Base-by-base conservation (phyloP, 352 stramenopile genomes). In the Halophytophthora batemanensis region DNA sequence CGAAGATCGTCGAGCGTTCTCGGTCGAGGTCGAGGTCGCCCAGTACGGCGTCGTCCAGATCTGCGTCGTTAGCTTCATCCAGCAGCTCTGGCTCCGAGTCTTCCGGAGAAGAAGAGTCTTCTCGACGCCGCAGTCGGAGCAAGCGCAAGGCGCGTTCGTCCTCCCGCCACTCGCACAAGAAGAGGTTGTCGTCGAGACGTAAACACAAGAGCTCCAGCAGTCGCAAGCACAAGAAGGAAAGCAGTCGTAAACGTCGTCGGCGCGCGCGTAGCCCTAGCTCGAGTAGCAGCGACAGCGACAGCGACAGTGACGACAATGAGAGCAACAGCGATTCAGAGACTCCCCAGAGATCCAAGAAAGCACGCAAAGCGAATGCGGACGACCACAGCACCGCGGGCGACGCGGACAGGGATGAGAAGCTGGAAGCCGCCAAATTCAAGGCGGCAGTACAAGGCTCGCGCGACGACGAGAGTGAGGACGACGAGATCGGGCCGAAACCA, bases 371-470 rank as follows among this genome's bases (percentile, higher is more conserved):
- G 1, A 64, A 50, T 21, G 39, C 45, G 13, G 63, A 60, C 3
- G 59, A 47, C 44, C 47, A 19, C 14, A 44, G 45, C 10, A 57
- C 19, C 25, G 45, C 23, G 31, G 44, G 37, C 13, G 38, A 59
- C 11, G 22, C 77, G 36, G 53, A 78, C 45, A 78, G 87, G 5
- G 69, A 81, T 14, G 86, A 95, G 10, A 67, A 77, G 2, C 63
- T 65, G 7, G 89, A 98, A 74, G 86, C 84, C 0, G 63, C 71
- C 47, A 84, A 90, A 42, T 97, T 97, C 61, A 97, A 97, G 57
- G 67, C 70, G 8, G 87, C 82, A 0, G 87, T 98, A 3, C 89
- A 98, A 59, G 69, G 70, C 11, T 38, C 54, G 10, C 71, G 53
- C 4, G 57, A 77, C 1, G 60, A 85, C 5, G 76, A 81, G 2